Evolutionary conservation across 1,139 yeast genomes (phyloP).

Genomic region (Saccharomyces hybrid): DNA sequence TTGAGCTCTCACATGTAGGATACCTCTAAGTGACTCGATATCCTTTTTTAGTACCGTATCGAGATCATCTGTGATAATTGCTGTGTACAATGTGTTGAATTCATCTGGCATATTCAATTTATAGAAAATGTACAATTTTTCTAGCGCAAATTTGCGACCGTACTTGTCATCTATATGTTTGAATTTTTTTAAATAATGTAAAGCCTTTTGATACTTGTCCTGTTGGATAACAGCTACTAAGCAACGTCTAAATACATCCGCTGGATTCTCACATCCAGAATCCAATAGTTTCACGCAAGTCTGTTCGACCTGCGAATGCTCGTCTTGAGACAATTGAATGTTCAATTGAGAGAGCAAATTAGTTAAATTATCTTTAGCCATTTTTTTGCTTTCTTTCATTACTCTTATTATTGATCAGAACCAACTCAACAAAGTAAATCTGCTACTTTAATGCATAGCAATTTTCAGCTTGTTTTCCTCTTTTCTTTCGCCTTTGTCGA

Average conservation of each 20-base stretch:
- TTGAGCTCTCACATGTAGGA: constrained; percentile 77
- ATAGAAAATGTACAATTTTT: constrained; percentile 63
- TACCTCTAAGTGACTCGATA: constrained; percentile 37
- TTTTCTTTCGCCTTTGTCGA: background rate
- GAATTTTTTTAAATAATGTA: constrained; percentile 39
- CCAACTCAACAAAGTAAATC: background rate
- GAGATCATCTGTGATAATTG: constrained; percentile 26
- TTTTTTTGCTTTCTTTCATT: constrained; percentile 2
- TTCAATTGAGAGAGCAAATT: constrained; percentile 41
- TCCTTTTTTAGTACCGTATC: constrained; percentile 16
- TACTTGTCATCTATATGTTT: constrained; percentile 33
- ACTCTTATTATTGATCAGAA: background rate
- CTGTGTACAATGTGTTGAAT: constrained; percentile 37
- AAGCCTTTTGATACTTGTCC: constrained; percentile 58
- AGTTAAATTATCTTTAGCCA: constrained; percentile 32
- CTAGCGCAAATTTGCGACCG: constrained; percentile 37
- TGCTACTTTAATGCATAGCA: background rate
- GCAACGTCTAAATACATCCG: constrained; percentile 41
- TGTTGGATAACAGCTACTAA: constrained; percentile 64
- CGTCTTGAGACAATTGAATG: constrained; percentile 40
- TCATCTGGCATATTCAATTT: constrained; percentile 45
- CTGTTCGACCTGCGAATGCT: constrained; percentile 41
- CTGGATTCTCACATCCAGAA: constrained; percentile 38
- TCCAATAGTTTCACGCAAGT: constrained; percentile 38
- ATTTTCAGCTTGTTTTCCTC: background rate